These are phyloP conservation scores for Beauveria bassiana DNA, from an alignment of 2,329 filamentous ascomycete genomes.

Conservation along the genomic window DNA sequence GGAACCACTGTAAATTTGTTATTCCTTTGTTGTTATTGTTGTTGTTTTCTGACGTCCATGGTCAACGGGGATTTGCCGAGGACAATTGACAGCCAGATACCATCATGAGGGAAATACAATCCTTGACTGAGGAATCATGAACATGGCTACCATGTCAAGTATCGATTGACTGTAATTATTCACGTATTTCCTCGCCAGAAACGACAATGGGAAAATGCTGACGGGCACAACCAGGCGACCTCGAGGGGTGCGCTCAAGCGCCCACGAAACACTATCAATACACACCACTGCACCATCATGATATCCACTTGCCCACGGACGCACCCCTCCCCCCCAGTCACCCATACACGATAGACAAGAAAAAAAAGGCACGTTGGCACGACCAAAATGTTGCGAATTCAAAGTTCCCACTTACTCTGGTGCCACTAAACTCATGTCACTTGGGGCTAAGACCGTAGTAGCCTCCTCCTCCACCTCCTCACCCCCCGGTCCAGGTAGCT, in stretches of 20 bases:
- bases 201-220: background rate
- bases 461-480: background rate
- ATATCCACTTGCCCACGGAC: background rate
- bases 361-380: background rate
- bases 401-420: constrained; percentile 7
- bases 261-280: background rate
- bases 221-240: background rate
- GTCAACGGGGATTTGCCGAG: background rate
- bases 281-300: background rate
- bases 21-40: background rate
- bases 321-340: background rate
- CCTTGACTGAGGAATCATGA: background rate
- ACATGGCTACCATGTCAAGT: background rate
- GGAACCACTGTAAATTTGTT: background rate
- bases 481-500: background rate
- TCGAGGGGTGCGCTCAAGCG: background rate
- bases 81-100: background rate
- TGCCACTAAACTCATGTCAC: constrained; percentile 10
- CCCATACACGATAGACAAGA: background rate
- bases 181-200: background rate
- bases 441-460: background rate
- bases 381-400: constrained; percentile 1
- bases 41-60: background rate
- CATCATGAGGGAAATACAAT: background rate
- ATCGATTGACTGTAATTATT: background rate